Base-by-base conservation (phyloP, 129 eudicot species). In the Cynara cardunculus region DNA sequence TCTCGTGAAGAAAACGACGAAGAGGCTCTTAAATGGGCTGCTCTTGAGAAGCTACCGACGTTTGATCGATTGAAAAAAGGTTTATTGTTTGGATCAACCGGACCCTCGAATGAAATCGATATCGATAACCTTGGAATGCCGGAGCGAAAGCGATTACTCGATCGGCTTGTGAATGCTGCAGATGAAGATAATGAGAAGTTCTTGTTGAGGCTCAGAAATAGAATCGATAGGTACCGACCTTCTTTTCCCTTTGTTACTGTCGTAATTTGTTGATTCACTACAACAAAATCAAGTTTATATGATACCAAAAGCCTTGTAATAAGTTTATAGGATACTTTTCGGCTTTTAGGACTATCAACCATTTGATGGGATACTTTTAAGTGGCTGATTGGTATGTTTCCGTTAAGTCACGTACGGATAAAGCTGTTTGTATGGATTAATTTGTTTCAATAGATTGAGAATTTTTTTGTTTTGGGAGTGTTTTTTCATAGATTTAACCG, bases 1-100 rank as follows among this genome's bases (percentile, higher is more conserved):
- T 41, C 89, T 4, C 64, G 80, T 4, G 98, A 90, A n/a, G 90
- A 87, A 71, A 88, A 89, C 22, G 98, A 94, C 41, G 98, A 94
- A 86, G 97, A 91, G 53, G 96, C 98, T 16, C 87, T 91, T 7
- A 94, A 87, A 84, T 94, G 98, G 98, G 98, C 98, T 18, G 89
- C 95, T 39, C 85, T 94, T 0, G 97, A 94, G 81, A 94, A 83
- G 80, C 97, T 94, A 0, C 98, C 98, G 0, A 94, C 98, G 0
- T 88, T 87, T 71, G 90, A 85, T 61, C 92, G 98, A 53, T 74
- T 94, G 26, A 88, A 87, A 76, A 90, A 90, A 84, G 98, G 98
- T 26, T 76, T 94, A 53, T 80, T 94, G 37, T 71, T 84, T 53
- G 95, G 89, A 67, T 90, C 89, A 9, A 81, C 84, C 7, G 98